These are phyloP conservation scores for Backusella westeae DNA, from an alignment of 192 early-diverging fungal species.

Conservation along the genomic window DNA sequence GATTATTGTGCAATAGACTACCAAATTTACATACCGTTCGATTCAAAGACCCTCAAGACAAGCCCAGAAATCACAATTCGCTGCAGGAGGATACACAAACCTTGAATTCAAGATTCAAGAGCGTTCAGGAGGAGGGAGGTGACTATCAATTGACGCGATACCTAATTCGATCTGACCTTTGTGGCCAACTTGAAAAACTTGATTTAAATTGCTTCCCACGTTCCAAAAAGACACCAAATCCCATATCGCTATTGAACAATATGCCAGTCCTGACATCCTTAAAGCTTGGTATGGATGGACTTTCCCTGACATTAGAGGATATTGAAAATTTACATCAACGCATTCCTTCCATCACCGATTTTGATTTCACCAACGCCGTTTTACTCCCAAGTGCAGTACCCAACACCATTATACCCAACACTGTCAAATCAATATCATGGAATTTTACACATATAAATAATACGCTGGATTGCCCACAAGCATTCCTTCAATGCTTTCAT, in stretches of 20 bases:
- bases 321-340: background rate
- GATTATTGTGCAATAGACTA: background rate
- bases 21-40: background rate
- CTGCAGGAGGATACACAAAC: background rate
- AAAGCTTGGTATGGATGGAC: background rate
- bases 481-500: background rate
- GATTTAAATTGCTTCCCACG: background rate
- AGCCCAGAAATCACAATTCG: background rate
- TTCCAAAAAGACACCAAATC: background rate
- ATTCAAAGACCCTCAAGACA: background rate
- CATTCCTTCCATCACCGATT: background rate
- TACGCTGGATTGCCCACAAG: background rate
- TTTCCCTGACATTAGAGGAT: background rate
- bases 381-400: background rate
- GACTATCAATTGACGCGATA: background rate
- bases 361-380: background rate
- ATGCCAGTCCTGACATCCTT: background rate
- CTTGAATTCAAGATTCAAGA: background rate
- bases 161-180: background rate
- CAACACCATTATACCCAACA: background rate
- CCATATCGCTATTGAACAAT: background rate
- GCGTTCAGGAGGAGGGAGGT: background rate
- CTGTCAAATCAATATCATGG: background rate
- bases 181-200: background rate
- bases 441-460: background rate